Percentiles rank a stretch among this genome's conserved stretches.
Conservation (phyloP, 208 protist species). For the Wallacemonas sp. region DNA sequence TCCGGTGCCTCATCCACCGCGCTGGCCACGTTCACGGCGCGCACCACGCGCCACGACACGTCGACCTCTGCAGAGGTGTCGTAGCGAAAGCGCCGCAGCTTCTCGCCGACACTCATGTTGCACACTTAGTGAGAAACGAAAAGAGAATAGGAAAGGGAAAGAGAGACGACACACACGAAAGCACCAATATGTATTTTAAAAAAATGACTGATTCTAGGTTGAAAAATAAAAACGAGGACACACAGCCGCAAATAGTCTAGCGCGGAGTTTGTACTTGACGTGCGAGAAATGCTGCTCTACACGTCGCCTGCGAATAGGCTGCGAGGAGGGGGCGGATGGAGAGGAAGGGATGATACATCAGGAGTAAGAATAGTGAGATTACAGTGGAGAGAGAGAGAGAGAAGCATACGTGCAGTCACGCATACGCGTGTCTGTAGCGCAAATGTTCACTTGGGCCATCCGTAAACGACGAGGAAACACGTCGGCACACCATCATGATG, state of each 20-base stretch:
- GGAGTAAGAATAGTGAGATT: too few species aligned
- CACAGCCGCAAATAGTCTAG: neutral
- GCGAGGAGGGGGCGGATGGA: neutral
- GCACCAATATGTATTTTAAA: neutral
- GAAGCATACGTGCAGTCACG: too few species aligned
- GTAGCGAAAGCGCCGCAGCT: constrained; percentile 62
- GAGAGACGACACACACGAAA: neutral
- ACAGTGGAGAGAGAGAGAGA: too few species aligned
- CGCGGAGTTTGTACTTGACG: too few species aligned
- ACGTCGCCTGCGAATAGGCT: neutral
- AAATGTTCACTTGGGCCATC: too few species aligned
- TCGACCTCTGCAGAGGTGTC: constrained; percentile 16
- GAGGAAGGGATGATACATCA: neutral
- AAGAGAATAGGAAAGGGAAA: neutral
- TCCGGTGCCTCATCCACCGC: constrained; percentile 53
- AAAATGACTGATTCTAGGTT: too few species aligned
- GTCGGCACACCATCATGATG: too few species aligned
- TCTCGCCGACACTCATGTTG: constrained; percentile 37
- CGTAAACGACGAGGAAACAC: too few species aligned
- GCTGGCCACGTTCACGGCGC: constrained; percentile 47
- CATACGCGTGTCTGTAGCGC: too few species aligned
- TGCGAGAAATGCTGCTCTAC: neutral
- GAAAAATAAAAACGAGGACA: neutral
- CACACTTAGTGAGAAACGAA: neutral
- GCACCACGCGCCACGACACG: constrained; percentile 64